phyloP scores from a whole-genome alignment of 768 basidiomycete species.

The Hypholoma sublateritium region DNA sequence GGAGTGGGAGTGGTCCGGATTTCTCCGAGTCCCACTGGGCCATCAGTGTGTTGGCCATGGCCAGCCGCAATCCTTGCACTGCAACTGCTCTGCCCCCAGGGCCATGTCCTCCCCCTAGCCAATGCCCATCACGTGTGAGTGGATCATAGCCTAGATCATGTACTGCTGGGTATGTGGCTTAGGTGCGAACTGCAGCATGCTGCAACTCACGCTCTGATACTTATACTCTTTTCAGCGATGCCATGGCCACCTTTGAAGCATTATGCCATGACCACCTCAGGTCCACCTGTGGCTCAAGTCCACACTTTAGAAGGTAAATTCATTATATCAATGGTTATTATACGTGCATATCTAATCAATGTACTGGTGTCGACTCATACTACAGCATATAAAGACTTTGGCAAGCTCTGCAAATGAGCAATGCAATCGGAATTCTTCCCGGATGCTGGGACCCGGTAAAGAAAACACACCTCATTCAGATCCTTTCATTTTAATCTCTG shows the following conservation, averaged over 20 bases:
- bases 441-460: background rate
- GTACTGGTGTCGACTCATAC: background rate
- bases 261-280: background rate
- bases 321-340: background rate
- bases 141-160: too few relatives aligned
- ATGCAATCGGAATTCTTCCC: background rate
- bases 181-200: too few relatives aligned
- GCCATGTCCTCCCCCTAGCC: background rate
- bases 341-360: background rate
- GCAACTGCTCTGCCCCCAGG: too few relatives aligned
- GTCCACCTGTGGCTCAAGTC: background rate
- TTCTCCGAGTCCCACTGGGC: background rate
- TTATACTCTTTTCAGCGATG: background rate
- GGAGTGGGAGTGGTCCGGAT: background rate
- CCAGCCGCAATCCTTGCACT: too few relatives aligned
- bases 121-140: too few relatives aligned
- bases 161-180: too few relatives aligned
- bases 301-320: background rate
- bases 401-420: background rate
- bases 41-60: too few relatives aligned
- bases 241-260: background rate
- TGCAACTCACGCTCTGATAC: too few relatives aligned
- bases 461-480: background rate
- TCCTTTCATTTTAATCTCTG: background rate
- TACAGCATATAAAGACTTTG: background rate